These are phyloP conservation scores for Cladosporium halotolerans DNA, from an alignment of 2,329 filamentous ascomycete species.

Conservation along the genomic window DNA sequence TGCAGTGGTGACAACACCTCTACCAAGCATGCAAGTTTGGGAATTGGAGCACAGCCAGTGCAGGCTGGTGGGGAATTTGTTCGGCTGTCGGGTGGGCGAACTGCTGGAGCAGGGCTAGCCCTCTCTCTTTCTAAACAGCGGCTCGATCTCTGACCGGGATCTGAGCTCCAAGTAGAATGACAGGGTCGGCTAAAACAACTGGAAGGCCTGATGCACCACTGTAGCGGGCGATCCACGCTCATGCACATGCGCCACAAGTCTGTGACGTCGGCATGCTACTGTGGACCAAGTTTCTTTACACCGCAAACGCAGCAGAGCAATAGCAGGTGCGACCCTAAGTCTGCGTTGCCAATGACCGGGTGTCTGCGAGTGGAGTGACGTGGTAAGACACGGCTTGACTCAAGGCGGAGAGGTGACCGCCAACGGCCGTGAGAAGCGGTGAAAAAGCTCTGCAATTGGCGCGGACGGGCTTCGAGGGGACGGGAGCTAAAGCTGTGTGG, in stretches of 20 bases:
- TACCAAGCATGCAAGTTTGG: neutral
- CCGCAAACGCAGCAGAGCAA: constrained; percentile 7
- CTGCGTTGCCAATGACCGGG: constrained; percentile 1
- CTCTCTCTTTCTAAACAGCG: constrained; percentile 11
- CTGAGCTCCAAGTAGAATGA: too few relatives aligned
- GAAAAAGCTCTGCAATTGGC: constrained; percentile 5
- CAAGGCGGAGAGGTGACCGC: constrained; percentile 7
- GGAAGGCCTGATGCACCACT: neutral
- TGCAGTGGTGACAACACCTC: constrained; percentile 4
- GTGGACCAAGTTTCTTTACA: constrained; percentile 7
- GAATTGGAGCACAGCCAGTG: neutral
- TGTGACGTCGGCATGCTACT: constrained; percentile 23
- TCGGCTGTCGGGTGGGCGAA: constrained; percentile 10
- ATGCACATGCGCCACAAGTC: constrained; percentile 20
- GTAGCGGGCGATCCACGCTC: constrained; percentile 24
- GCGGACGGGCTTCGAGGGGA: neutral
- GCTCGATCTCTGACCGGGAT: constrained; percentile 8
- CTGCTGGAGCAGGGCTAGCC: constrained; percentile 14
- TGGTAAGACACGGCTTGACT: constrained; percentile 12
- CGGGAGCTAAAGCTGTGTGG: constrained; percentile 5
- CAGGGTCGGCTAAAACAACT: neutral
- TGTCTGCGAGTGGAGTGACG: constrained; percentile 9
- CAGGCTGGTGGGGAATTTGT: neutral
- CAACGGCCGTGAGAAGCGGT: constrained; percentile 7
- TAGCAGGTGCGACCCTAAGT: constrained; percentile 8